Evolutionary conservation across 768 basidiomycete genomes (phyloP).

Genomic region (Arthromyces matolae): DNA sequence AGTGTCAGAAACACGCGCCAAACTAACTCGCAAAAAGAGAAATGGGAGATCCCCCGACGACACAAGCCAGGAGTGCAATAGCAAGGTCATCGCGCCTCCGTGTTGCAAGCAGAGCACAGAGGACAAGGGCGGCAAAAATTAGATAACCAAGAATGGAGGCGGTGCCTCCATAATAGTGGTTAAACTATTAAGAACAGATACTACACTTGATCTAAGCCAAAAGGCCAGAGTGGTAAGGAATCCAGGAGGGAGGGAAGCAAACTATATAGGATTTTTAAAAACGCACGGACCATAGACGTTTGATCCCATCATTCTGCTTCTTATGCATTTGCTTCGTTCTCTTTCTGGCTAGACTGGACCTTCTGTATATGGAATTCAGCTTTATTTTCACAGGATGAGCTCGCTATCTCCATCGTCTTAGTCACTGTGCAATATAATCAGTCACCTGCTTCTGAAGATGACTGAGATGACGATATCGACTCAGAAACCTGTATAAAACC

Average conservation of each 20-base stretch:
- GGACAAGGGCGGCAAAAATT: constrained; percentile 49
- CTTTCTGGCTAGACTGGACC: no score
- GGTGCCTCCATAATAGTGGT: constrained; percentile 58
- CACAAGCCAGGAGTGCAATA: constrained; percentile 54
- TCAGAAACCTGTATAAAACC: not conserved
- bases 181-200: constrained; percentile 92
- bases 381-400: no score
- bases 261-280: not conserved
- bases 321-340: not conserved
- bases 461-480: no score
- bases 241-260: not conserved
- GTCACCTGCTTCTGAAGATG: no score
- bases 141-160: constrained; percentile 54
- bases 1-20: constrained; percentile 5
- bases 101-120: constrained; percentile 57
- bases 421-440: no score
- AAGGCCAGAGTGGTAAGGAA: constrained; percentile 84
- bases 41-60: constrained; percentile 52
- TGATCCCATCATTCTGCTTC: no score
- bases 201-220: constrained; percentile 98
- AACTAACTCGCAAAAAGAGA: constrained; percentile 21
- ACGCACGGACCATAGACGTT: not conserved
- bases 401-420: no score
- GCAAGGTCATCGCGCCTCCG: constrained; percentile 51
- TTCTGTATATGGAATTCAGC: no score